Evolutionary conservation across 1,139 yeast species (phyloP), one percentile per base, ranked within the genome.

Genomic region (Pichia sp.): DNA sequence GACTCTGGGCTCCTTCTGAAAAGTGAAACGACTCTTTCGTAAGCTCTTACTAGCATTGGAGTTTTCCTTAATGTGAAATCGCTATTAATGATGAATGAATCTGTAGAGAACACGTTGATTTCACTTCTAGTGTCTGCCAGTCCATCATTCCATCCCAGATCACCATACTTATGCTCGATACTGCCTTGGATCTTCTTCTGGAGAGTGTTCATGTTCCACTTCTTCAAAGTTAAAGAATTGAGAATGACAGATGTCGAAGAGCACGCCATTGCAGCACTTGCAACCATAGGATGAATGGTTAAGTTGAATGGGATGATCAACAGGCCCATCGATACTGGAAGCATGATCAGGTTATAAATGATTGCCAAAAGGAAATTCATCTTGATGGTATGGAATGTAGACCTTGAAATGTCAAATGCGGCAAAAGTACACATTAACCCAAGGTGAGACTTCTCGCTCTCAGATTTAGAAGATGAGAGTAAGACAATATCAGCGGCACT

Each of bases 321-420:
- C 14, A 81, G 65, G 3, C 97, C 97, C 96, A 91, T 88, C 1
- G 98, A 96, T 53, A 91, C 74, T 3, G 98, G 99, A 29, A 93
- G 70, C 96, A 91, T 87, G 27, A 84, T 59, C 29, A 84, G 41
- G 51, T 93, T 93, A 60, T 93, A 93, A 27, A 87, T 60, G 11
- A 82, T 69, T 1, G 98, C 96, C 80, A 96, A 81, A 31, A 85
- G 53, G 41, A 91, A 77, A 53, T 93, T 93, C 53, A 78, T 49
- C 55, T 84, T 86, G 52, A 93, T 84, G 40, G 93, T 72, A 24
- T 59, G 55, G 58, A 87, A 81, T 0, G 97, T 84, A 21, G 67
- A 66, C 25, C 69, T 64, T 4, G 95, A 77, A 12, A 93, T 74
- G 36, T 78, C 79, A 27, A 91, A 58, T 0, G 96, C 85, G 40